Conservation (phyloP, 495 filamentous ascomycete species). For the Hypoxylon rickii region DNA sequence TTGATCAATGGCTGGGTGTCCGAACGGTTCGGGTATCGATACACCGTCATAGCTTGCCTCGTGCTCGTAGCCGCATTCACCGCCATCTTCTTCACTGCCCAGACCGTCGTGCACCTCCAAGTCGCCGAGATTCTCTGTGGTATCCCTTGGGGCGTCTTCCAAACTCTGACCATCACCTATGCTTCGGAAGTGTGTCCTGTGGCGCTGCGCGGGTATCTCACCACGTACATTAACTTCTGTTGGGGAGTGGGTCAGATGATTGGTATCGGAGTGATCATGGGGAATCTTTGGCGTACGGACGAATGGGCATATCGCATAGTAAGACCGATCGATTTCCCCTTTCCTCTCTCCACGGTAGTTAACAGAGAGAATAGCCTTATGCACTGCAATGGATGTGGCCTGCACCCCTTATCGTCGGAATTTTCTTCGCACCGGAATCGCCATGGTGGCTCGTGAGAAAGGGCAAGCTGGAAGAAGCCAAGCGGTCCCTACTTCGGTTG, state of each 20-base stretch:
- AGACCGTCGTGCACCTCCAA: slow-evolving; percentile 68
- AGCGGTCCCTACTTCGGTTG: slow-evolving; percentile 67
- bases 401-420: slow-evolving; percentile 70
- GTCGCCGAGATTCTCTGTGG: slow-evolving; percentile 77
- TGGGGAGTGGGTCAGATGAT: slow-evolving; percentile 82
- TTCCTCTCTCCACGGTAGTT: slow-evolving; percentile 7
- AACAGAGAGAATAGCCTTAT: slow-evolving; percentile 54
- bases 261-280: slow-evolving; percentile 73
- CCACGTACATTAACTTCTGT: slow-evolving; percentile 82
- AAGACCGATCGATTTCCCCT: neutral
- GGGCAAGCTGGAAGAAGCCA: slow-evolving; percentile 69
- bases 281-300: slow-evolving; percentile 50
- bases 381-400: slow-evolving; percentile 89
- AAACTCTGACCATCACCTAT: slow-evolving; percentile 78
- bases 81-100: slow-evolving; percentile 76
- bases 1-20: slow-evolving; percentile 77
- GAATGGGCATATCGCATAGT: slow-evolving; percentile 69
- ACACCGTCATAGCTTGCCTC: slow-evolving; percentile 72
- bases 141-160: slow-evolving; percentile 81
- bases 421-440: slow-evolving; percentile 73
- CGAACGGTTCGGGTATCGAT: slow-evolving; percentile 73
- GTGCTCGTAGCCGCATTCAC: slow-evolving; percentile 69
- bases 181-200: slow-evolving; percentile 80
- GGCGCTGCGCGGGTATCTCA: slow-evolving; percentile 71
- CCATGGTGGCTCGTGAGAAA: slow-evolving; percentile 85